Conservation (phyloP, 805 yeast species). For the Candida quercuum region DNA sequence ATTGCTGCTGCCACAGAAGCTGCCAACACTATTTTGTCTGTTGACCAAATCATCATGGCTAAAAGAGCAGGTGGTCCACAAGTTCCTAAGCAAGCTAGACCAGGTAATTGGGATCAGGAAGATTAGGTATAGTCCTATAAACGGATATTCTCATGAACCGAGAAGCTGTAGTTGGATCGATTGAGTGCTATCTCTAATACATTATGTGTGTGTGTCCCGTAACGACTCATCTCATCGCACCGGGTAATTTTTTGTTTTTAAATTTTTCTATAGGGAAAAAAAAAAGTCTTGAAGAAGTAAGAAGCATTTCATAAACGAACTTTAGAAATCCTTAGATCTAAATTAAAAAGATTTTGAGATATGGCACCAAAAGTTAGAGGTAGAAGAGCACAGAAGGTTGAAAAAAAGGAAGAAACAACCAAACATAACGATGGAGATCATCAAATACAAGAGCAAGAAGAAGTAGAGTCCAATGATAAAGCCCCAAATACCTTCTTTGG, state of each 20-base stretch:
- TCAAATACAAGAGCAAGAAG: slow-evolving; percentile 13
- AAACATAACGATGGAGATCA: too few relatives aligned
- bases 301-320: too few relatives aligned
- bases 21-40: slow-evolving; percentile 81
- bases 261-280: not conserved
- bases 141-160: too few relatives aligned
- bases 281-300: too few relatives aligned
- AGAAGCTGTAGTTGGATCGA: too few relatives aligned
- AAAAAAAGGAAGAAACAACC: slow-evolving; percentile 11
- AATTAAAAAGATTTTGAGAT: too few relatives aligned
- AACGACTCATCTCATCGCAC: slow-evolving; percentile 4
- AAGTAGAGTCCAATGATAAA: slow-evolving; percentile 5
- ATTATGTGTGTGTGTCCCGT: not conserved
- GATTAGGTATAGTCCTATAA: slow-evolving; percentile 52
- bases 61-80: slow-evolving; percentile 99
- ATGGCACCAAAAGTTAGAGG: slow-evolving; percentile 34
- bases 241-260: slow-evolving; percentile 2
- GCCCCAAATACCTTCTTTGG: slow-evolving; percentile 67
- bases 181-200: not conserved
- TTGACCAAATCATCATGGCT: slow-evolving; percentile 98
- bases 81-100: slow-evolving; percentile 75
- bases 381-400: slow-evolving; percentile 33
- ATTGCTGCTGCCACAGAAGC: slow-evolving; percentile 94
- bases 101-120: slow-evolving; percentile 95
- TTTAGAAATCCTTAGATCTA: too few relatives aligned